These are phyloP conservation scores for Speleostelium caveatum DNA, from an alignment of 78 protist species.

Conservation along the genomic window DNA sequence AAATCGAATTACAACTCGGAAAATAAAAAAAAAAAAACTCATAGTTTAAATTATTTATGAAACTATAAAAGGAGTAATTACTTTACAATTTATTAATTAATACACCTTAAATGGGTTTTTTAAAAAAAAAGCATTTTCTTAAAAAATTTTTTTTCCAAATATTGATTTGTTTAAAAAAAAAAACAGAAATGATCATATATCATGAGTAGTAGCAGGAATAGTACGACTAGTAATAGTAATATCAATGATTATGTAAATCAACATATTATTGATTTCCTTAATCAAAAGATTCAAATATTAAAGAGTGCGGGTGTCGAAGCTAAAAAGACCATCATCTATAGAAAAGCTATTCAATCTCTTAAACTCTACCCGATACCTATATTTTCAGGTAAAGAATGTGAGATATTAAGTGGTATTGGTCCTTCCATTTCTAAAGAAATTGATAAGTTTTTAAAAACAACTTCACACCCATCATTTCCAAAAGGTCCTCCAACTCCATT, in stretches of 20 bases:
- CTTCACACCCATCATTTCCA: conserved; percentile 39
- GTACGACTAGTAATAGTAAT: not conserved
- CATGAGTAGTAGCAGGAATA: not conserved
- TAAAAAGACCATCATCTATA: conserved; percentile 18
- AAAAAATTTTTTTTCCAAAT: too few species aligned
- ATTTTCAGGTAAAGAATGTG: conserved; percentile 48
- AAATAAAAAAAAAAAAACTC: too few species aligned
- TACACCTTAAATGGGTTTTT: too few species aligned
- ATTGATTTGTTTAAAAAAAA: too few species aligned
- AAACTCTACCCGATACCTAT: conserved; percentile 53
- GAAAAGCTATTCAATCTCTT: conserved; percentile 47
- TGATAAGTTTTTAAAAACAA: not conserved
- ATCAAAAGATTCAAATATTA: not conserved
- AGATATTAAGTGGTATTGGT: conserved; percentile 41
- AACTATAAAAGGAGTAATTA: too few species aligned
- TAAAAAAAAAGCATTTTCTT: too few species aligned
- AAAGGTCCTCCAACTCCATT: conserved; percentile 67
- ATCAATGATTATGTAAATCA: not conserved
- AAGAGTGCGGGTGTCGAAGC: conserved; percentile 9
- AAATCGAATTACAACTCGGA: too few species aligned
- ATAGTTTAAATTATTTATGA: too few species aligned
- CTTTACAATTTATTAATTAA: too few species aligned
- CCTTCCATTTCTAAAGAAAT: conserved; percentile 43
- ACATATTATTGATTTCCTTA: not conserved
- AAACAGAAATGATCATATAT: too few species aligned